phyloP scores from a whole-genome alignment of 768 basidiomycete genomes.

The Dacryopinax spathularia region DNA sequence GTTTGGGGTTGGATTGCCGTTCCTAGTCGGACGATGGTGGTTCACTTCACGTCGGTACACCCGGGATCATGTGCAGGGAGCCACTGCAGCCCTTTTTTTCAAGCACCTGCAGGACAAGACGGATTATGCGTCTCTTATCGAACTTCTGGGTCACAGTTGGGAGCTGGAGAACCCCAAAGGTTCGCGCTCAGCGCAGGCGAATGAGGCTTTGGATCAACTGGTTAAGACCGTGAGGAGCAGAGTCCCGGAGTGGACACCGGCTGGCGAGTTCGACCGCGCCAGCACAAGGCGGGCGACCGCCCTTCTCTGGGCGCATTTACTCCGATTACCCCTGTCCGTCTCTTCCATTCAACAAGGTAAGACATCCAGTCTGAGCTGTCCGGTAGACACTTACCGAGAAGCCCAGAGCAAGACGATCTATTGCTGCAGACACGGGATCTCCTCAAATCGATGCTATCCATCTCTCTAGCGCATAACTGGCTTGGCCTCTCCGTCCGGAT shows the following conservation, averaged over 20 bases:
- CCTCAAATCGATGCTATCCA: slow-evolving; percentile 66
- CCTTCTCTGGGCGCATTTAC: slow-evolving; percentile 71
- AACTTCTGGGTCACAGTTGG: slow-evolving; percentile 52
- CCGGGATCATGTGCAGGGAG: slow-evolving; percentile 75
- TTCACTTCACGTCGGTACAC: slow-evolving; percentile 80
- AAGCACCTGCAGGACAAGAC: slow-evolving; percentile 70
- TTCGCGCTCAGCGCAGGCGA: slow-evolving; percentile 16
- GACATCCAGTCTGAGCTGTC: slow-evolving; percentile 18
- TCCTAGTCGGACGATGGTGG: slow-evolving; percentile 91
- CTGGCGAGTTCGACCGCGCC: slow-evolving; percentile 15
- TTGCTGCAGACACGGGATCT: slow-evolving; percentile 59
- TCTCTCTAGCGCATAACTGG: slow-evolving; percentile 80
- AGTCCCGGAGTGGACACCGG: slow-evolving; percentile 12
- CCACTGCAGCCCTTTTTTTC: slow-evolving; percentile 79
- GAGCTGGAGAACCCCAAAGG: slow-evolving; percentile 37
- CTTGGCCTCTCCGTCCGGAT: slow-evolving; percentile 58
- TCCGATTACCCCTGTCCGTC: slow-evolving; percentile 46
- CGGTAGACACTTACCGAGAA: no score
- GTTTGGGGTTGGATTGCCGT: slow-evolving; percentile 78
- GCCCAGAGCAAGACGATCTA: slow-evolving; percentile 59
- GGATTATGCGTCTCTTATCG: slow-evolving; percentile 54
- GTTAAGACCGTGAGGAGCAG: slow-evolving; percentile 25
- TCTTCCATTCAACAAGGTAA: slow-evolving; percentile 48
- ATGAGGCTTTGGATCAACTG: slow-evolving; percentile 31
- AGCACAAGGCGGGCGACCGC: slow-evolving; percentile 41